A percentile compares a stretch with the other conserved stretches of the same genome.
Conservation (phyloP, 805 yeast genomes). For the Ogataea nonfermentans region DNA sequence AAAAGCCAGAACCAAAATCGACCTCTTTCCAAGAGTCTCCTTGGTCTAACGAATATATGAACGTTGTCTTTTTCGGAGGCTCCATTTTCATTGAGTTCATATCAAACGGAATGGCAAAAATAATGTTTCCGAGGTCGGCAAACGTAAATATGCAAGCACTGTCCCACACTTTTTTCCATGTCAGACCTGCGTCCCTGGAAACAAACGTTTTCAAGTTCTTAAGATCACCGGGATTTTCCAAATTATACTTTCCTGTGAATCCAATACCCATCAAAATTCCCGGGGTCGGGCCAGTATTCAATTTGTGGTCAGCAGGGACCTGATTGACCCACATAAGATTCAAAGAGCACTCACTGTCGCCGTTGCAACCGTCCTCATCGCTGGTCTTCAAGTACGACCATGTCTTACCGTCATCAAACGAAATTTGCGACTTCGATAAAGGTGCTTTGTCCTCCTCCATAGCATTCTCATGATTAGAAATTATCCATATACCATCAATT, state of each 20-base stretch:
- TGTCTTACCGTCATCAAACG: constrained; percentile 52
- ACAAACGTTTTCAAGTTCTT: constrained; percentile 45
- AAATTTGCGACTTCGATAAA: constrained; percentile 35
- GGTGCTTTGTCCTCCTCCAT: constrained; percentile 30
- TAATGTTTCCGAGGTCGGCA: constrained; percentile 78
- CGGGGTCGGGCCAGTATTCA: constrained; percentile 53
- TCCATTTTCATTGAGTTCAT: constrained; percentile 17
- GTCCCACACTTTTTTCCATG: constrained; percentile 60
- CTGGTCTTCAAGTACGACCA: constrained; percentile 49
- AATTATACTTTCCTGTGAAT: constrained; percentile 65
- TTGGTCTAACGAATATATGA: constrained; percentile 64
- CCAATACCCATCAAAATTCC: constrained; percentile 68
- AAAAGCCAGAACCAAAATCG: constrained; percentile 41
- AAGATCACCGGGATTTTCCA: constrained; percentile 19
- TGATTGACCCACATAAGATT: constrained; percentile 37
- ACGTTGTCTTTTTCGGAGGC: no score
- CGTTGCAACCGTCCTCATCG: constrained; percentile 44
- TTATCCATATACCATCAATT: constrained; percentile 63
- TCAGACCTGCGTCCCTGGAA: constrained; percentile 74
- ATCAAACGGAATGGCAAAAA: constrained; percentile 53
- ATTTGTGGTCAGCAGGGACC: constrained; percentile 41
- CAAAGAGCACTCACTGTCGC: constrained; percentile 49
- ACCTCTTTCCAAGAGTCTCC: constrained; percentile 63
- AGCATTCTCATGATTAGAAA: constrained; percentile 29
- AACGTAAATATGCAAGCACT: constrained; percentile 54